Evolutionary conservation across 495 filamentous ascomycete genomes (phyloP), one percentile per base, ranked within the genome.

Genomic region (Talaromyces borbonicus): DNA sequence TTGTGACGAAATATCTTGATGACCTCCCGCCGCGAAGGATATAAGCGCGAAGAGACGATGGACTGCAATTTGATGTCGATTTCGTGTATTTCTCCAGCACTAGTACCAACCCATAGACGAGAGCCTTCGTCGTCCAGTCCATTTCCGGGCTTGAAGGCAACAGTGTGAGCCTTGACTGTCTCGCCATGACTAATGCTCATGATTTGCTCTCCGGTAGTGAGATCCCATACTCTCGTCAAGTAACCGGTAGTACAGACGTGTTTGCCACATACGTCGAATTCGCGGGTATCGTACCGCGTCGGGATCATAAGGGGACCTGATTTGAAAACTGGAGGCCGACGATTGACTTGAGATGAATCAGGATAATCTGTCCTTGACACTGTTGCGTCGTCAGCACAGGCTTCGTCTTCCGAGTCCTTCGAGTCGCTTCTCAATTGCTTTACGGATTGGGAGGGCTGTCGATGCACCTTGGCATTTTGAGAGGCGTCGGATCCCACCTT

Each of bases 91-190:
- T 96, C 93, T 20, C 92, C 92, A 36, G 75, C 62, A 54, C 79
- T 94, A 24, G 80, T 95, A 0, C 92, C 92, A 12, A 98, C 73
- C 92, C 92, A 98, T n/a, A 98, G 50, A 11, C 81, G 75, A 36
- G 73, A 69, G 8, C 90, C 90, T 61, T 96, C 90, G 35, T 90
- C 82, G 47, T 83, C 77, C 5, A 87, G 69, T 37, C 78, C 75
- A 18, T 66, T 62, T 0, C 82, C 78, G 6, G 90, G 87, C 61
- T 90, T 94, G 61, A 98, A 98, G 3, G 81, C 73, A 1, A 96
- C 61, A 12, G 90, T 80, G 12, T 87, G 79, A 25, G 83, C 79
- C 56, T 84, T 90, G 42, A 84, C 71, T 0, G 71, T 73, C 52
- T 98, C 92, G 7, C 78, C 77, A 66, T 94, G 90, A 52, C 74